These are phyloP conservation scores for Pseudonectria buxi DNA, from an alignment of 2,329 filamentous ascomycete species.

Conservation along the genomic window DNA sequence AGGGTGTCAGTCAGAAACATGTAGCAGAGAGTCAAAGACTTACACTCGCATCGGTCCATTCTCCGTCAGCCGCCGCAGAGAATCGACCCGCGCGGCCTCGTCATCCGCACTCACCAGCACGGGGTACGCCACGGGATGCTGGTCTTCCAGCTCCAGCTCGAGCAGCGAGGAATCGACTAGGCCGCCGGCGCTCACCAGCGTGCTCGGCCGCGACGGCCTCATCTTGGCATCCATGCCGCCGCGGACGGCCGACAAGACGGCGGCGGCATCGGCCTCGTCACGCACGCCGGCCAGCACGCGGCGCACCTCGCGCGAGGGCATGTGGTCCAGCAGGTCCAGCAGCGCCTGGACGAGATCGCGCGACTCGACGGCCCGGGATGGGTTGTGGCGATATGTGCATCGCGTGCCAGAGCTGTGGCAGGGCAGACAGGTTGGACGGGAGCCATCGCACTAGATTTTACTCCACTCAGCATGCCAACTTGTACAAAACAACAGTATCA, in stretches of 20 bases:
- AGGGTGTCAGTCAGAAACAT: too few relatives aligned
- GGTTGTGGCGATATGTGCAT: slow-evolving; percentile 10
- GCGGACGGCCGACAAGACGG: slow-evolving; percentile 15
- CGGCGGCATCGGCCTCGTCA: slow-evolving; percentile 13
- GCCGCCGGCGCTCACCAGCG: too few relatives aligned
- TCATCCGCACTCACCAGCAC: neutral
- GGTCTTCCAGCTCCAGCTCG: slow-evolving; percentile 19
- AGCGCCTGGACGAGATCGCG: slow-evolving; percentile 12
- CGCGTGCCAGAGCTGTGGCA: slow-evolving; percentile 9
- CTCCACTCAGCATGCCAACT: neutral
- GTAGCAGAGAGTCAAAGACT: too few relatives aligned
- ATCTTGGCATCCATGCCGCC: neutral
- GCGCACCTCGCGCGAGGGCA: slow-evolving; percentile 12
- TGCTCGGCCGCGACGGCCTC: neutral
- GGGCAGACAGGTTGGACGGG: slow-evolving; percentile 3
- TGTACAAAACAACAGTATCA: neutral
- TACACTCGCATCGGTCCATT: too few relatives aligned
- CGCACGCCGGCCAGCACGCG: slow-evolving; percentile 15
- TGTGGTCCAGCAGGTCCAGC: slow-evolving; percentile 16
- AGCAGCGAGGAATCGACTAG: too few relatives aligned
- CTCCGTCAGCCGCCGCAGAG: too few relatives aligned
- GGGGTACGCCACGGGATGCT: slow-evolving; percentile 18
- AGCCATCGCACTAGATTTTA: neutral
- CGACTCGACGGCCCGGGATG: neutral
- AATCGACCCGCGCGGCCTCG: too few relatives aligned